Base-by-base conservation (phyloP, 176 grass and related monocot species). In the Bothriochloa decipiens region DNA sequence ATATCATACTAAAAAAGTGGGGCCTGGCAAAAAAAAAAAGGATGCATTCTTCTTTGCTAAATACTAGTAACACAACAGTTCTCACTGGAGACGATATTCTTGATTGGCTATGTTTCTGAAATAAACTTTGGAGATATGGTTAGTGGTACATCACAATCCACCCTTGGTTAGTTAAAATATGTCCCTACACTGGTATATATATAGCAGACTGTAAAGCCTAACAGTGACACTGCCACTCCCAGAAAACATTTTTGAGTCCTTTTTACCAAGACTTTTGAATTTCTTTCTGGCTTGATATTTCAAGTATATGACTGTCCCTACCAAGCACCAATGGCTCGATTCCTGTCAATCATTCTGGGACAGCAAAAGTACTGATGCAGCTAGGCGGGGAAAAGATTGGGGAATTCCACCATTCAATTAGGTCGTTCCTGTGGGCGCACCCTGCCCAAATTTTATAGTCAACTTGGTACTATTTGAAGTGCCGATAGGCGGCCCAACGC, bases 321-420 rank as follows among this genome's bases (percentile, higher is more conserved):
- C 84, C 49, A 69, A 60, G 74, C 88, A 83, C 84, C 88, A 83
- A 61, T 78, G 13, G 40, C 80, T 61, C 22, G 68, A 83, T 83
- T 83, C 74, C 39, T 83, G 62, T 87, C 88, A 83, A 90, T 87
- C 84, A 90, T 90, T 83, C 68, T 87, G 39, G 68, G n/a, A 55
- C n/a, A 83, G 49, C n/a, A 87, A 83, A 86, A 87, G 68, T 87
- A 87, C 50, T 25, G 5, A 50, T 75, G 72, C 43, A 58, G 29
- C 29, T 32, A 32, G 66, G 64, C 37, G 8, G 26, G 39, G 39
- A 74, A 73, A 81, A 68, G 65, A 40, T 58, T 58, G 83, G 76
- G 58, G 29, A 74, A 82, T 65, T 82, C 75, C 32, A 16, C 60
- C 75, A 68, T 79, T 85, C 70, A 76, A 53, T 77, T 86, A 82